Evolutionary conservation across 1,284 basidiomycete genomes (phyloP).

Genomic region (Ceratobasidium sp.): DNA sequence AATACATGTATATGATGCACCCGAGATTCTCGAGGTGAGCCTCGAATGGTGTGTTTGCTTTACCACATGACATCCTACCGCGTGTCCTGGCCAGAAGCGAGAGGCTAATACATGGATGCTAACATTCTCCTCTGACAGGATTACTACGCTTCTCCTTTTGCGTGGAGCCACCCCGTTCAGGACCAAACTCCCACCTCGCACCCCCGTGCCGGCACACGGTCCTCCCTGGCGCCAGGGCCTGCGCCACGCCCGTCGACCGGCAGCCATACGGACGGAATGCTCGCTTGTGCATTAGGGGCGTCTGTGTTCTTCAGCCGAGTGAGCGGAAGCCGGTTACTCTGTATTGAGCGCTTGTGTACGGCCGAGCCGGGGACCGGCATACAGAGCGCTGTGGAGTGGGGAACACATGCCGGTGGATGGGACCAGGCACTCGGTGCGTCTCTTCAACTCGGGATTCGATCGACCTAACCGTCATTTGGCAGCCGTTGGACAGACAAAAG

Average conservation of each 20-base stretch:
- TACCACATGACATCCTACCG: not conserved
- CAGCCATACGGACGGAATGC: constrained; percentile 8
- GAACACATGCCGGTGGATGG: constrained; percentile 25
- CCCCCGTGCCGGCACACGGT: not conserved
- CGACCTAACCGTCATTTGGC: not conserved
- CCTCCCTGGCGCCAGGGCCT: not conserved
- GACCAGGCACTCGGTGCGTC: constrained; percentile 25
- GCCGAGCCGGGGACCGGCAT: constrained; percentile 2
- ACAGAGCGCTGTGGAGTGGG: constrained; percentile 38
- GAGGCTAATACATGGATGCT: not conserved
- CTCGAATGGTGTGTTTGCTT: constrained; percentile 7
- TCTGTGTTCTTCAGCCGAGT: constrained; percentile 39
- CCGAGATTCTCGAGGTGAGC: constrained; percentile 37
- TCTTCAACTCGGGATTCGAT: not conserved
- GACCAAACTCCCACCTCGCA: not conserved
- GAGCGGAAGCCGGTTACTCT: constrained; percentile 24
- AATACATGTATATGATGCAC: constrained; percentile 39
- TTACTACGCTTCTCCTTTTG: constrained; percentile 37
- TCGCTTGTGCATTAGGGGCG: constrained; percentile 29
- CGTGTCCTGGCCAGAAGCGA: not conserved
- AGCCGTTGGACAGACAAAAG: constrained; percentile 35
- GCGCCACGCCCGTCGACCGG: not conserved
- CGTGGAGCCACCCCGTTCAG: constrained; percentile 24
- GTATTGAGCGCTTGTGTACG: constrained; percentile 26
- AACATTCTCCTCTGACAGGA: constrained; percentile 5